phyloP scores from a whole-genome alignment of 805 yeast species.

The Cyberlindnera euphorbiae region DNA sequence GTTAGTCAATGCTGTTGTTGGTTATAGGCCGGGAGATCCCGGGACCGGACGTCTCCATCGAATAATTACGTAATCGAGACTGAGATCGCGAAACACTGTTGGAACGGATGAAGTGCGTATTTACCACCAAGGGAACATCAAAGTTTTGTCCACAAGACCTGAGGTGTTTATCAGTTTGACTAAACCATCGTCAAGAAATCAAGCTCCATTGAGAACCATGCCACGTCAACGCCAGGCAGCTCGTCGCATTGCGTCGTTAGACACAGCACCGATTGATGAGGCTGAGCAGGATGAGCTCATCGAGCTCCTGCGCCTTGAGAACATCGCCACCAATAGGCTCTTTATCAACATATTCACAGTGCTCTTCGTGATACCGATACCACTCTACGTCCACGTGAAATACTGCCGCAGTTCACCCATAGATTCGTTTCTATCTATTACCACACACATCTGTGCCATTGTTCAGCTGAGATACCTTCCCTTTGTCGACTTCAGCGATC shows the following conservation, averaged over 20 bases:
- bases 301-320: conserved; percentile 13
- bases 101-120: too few relatives aligned
- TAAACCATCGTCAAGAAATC: too few relatives aligned
- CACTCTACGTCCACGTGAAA: conserved; percentile 13
- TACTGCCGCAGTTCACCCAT: conserved; percentile 10
- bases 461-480: conserved; percentile 9
- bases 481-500: conserved; percentile 1
- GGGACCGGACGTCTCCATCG: too few relatives aligned
- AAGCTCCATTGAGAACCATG: too few relatives aligned
- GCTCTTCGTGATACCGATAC: conserved; percentile 16
- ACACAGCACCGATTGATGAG: conserved; percentile 14
- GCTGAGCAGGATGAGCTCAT: conserved; percentile 21
- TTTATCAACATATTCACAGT: conserved; percentile 18
- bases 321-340: conserved; percentile 7
- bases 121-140: neutral
- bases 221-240: conserved; percentile 15
- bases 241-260: conserved; percentile 10
- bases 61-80: too few relatives aligned
- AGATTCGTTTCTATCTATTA: conserved; percentile 8
- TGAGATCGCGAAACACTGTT: too few relatives aligned
- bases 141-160: too few relatives aligned
- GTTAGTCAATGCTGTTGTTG: too few relatives aligned
- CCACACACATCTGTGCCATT: conserved; percentile 6
- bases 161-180: too few relatives aligned
- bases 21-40: too few relatives aligned